Conservation (phyloP, 2,329 filamentous ascomycete species). For the Cordyceps cateniannulata region DNA sequence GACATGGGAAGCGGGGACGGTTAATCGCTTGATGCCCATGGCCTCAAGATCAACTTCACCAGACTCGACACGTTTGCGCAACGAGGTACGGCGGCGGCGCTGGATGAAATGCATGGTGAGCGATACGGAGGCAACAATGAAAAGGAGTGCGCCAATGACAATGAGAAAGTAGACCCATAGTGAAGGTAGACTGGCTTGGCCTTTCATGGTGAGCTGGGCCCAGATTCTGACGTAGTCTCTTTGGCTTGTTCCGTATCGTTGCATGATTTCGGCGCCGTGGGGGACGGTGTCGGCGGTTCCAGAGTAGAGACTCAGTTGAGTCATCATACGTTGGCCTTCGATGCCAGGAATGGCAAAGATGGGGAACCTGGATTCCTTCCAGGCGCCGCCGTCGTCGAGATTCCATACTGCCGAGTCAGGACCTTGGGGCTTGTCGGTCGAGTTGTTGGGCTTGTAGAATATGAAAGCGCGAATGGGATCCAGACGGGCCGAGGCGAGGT, state of each 20-base stretch:
- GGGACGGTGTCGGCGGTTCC: conserved; percentile 62
- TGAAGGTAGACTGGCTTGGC: conserved; percentile 51
- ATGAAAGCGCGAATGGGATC: conserved; percentile 58
- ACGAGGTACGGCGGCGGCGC: conserved; percentile 56
- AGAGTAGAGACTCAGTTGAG: conserved; percentile 68
- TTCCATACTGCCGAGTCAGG: conserved; percentile 62
- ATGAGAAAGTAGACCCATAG: conserved; percentile 75
- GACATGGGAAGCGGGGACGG: conserved; percentile 65
- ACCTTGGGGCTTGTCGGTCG: conserved; percentile 56
- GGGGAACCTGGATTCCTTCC: conserved; percentile 70
- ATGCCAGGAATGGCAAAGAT: conserved; percentile 73
- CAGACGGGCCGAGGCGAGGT: conserved; percentile 54
- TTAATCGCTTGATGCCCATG: conserved; percentile 76
- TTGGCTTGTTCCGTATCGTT: conserved; percentile 47
- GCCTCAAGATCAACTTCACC: conserved; percentile 84
- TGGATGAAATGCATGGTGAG: conserved; percentile 73
- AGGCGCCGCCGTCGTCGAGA: conserved; percentile 61
- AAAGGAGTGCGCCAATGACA: conserved; percentile 64
- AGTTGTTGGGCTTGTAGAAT: conserved; percentile 54
- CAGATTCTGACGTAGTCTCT: conserved; percentile 56
- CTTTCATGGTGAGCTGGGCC: conserved; percentile 45
- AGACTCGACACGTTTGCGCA: conserved; percentile 63
- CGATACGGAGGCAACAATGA: conserved; percentile 61
- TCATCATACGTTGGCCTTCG: conserved; percentile 62
- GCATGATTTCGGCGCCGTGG: conserved; percentile 48